Evolutionary conservation across 306 rosid species (phyloP), one percentile per base, ranked within the genome.

Genomic region (Quercus wislizeni): DNA sequence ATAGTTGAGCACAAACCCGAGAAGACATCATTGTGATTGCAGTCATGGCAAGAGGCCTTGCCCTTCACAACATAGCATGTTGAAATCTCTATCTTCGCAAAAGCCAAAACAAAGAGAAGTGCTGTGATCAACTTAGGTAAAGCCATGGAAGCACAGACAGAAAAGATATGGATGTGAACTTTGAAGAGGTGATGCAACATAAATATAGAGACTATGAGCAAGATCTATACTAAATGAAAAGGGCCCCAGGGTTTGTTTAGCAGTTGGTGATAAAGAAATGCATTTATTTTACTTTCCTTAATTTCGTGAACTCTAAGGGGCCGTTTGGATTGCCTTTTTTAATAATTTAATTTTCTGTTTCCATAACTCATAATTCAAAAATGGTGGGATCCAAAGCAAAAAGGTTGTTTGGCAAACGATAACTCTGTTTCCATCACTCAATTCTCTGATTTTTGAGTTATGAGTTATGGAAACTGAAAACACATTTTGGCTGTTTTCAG

Each of bases 31-130:
- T 78, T 55, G 7, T 67, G 72, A 20, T 80, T 27, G 86, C 97
- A 94, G 63, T 94, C 95, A 19, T 73, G 87, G 91, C 97, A 92
- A 73, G 94, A 69, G 80, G 90, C 82, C 71, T 87, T 94, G 76
- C 86, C 97, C 74, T 86, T 82, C 1, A 90, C 80, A 11, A 77
- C 72, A 74, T 81, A 90, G 84, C 83, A 74, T 46, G 84, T 46
- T 17, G 99, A 82, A 19, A 80, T 86, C 70, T 87, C 75, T 57
- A 85, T 58, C 69, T 63, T 77, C 8, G 88, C 80, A 41, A 91
- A 61, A 72, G 81, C 84, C 74, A 87, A 27, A 5, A 84, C 90
- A 64, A 88, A 74, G 61, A 91, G 56, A 73, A 92, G 79, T 15
- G 85, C 77, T 55, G 81, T 63, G 77, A 87, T 74, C 20, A 82